Conservation (phyloP, 768 basidiomycete genomes). For the Cubamyces lactineus region DNA sequence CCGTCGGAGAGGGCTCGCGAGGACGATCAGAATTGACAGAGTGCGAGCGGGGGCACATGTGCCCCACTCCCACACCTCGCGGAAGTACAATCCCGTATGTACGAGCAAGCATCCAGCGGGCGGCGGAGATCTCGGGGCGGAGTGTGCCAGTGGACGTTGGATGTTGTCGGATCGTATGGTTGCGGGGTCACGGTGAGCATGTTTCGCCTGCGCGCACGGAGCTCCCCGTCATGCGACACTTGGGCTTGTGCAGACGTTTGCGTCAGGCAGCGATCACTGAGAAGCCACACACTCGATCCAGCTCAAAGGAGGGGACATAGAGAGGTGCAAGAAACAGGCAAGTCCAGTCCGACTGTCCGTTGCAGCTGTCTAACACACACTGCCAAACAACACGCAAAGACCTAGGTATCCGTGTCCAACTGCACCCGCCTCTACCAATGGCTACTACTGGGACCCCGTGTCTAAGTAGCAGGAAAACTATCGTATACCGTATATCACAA, state of each 20-base stretch:
- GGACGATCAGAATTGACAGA: neutral
- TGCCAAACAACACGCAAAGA: neutral
- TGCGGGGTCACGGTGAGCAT: conserved; percentile 1
- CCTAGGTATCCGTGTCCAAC: conserved; percentile 1
- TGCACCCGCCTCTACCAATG: neutral
- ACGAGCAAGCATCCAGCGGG: neutral
- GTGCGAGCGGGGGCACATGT: conserved; percentile 1
- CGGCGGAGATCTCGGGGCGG: conserved; percentile 14
- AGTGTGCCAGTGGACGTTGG: neutral
- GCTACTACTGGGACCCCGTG: neutral
- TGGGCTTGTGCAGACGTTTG: neutral
- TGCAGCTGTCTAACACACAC: conserved; percentile 16
- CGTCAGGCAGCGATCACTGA: neutral
- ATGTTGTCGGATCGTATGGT: neutral
- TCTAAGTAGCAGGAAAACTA: neutral
- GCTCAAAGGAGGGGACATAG: neutral
- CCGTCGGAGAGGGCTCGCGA: neutral
- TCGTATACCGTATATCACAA: conserved; percentile 10
- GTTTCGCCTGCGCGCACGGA: neutral
- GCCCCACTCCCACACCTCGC: conserved; percentile 12
- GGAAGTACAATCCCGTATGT: conserved; percentile 7
- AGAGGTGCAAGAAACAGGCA: neutral
- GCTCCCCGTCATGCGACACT: neutral
- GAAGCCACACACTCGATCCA: too few species aligned
- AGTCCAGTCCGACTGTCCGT: conserved; percentile 14